Evolutionary conservation across 1,139 yeast species (phyloP).

Genomic region (Schizosaccharomyces versatilis): DNA sequence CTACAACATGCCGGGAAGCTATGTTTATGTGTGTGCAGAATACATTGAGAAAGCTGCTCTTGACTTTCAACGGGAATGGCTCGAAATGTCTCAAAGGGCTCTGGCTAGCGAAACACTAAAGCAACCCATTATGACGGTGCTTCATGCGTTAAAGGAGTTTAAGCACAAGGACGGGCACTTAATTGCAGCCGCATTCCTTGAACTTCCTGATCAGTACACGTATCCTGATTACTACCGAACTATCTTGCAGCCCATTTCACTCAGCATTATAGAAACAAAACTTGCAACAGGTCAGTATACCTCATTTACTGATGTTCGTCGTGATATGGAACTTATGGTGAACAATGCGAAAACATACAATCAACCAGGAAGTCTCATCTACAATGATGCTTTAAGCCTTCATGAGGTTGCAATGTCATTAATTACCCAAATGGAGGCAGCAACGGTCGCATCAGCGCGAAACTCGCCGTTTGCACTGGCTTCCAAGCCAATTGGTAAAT

Average conservation of each 20-base stretch:
- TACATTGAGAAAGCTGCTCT: slow-evolving; percentile 41
- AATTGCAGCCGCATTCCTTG: slow-evolving; percentile 29
- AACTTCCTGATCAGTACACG: slow-evolving; percentile 48
- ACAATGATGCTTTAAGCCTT: slow-evolving; percentile 48
- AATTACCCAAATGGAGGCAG: neutral
- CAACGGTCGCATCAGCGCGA: too few species aligned
- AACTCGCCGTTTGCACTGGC: too few species aligned
- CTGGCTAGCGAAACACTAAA: neutral
- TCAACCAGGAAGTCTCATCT: slow-evolving; percentile 70
- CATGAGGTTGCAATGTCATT: neutral
- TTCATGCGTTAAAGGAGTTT: neutral
- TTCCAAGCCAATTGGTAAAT: too few species aligned
- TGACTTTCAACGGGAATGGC: slow-evolving; percentile 29
- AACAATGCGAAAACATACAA: slow-evolving; percentile 70
- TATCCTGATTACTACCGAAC: slow-evolving; percentile 68
- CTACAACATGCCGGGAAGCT: slow-evolving; percentile 38
- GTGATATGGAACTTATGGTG: slow-evolving; percentile 57
- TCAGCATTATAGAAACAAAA: slow-evolving; percentile 16
- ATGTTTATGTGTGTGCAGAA: slow-evolving; percentile 37
- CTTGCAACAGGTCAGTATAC: slow-evolving; percentile 9
- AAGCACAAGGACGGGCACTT: slow-evolving; percentile 11
- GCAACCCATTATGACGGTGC: neutral
- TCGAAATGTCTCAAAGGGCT: neutral
- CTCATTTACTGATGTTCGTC: slow-evolving; percentile 40
- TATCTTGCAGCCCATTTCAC: slow-evolving; percentile 22